Conservation (phyloP, 768 basidiomycete species). For the Auricularia heimuer region DNA sequence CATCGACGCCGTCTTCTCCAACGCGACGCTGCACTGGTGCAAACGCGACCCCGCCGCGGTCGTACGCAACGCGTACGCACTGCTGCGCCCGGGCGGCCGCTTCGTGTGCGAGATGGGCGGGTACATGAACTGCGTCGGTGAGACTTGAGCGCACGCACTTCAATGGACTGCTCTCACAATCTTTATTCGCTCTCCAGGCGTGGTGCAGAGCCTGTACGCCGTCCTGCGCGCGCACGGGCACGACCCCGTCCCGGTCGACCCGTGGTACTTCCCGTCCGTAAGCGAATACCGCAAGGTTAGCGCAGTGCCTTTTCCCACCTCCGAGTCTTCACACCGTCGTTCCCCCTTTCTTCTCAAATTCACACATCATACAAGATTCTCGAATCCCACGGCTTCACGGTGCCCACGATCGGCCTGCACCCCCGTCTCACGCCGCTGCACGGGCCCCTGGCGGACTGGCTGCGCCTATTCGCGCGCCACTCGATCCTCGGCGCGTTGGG, state of each 20-base stretch:
- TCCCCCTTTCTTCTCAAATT: neutral
- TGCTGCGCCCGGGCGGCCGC: constrained; percentile 61
- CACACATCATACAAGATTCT: constrained; percentile 6
- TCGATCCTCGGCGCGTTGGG: constrained; percentile 46
- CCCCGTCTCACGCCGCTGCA: constrained; percentile 1
- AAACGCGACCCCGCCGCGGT: constrained; percentile 62
- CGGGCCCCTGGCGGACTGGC: constrained; percentile 33
- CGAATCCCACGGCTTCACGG: constrained; percentile 13
- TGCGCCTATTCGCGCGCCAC: constrained; percentile 49
- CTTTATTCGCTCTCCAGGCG: neutral
- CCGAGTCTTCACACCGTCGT: neutral
- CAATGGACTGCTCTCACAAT: neutral
- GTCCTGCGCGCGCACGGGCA: constrained; percentile 43
- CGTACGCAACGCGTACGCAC: constrained; percentile 43
- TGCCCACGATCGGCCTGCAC: constrained; percentile 11
- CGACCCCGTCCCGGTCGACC: constrained; percentile 48
- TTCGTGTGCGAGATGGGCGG: constrained; percentile 74
- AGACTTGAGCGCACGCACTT: neutral
- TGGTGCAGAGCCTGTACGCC: constrained; percentile 34
- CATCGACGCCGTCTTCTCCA: constrained; percentile 73
- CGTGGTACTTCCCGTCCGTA: neutral
- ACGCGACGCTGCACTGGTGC: constrained; percentile 80
- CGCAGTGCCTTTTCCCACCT: neutral
- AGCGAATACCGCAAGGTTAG: neutral
- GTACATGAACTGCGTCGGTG: constrained; percentile 62